These are phyloP conservation scores for Candida tetrigidarum DNA, from an alignment of 1,139 yeast genomes.

Conservation along the genomic window DNA sequence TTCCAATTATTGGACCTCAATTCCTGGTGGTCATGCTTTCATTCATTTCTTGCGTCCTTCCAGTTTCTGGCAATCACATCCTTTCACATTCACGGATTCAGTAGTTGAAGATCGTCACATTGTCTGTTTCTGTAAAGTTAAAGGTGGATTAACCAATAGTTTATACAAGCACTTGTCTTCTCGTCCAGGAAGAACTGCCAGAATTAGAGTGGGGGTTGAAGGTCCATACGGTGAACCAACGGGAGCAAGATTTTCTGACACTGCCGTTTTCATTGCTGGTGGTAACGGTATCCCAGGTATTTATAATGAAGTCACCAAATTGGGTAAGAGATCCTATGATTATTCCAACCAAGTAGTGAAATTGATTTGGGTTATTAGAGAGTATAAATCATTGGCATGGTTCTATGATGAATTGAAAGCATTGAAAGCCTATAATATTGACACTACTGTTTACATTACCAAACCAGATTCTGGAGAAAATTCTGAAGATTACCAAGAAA, in stretches of 20 bases:
- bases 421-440: constrained; percentile 26
- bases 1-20: constrained; percentile 43
- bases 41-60: constrained; percentile 44
- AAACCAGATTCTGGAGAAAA: constrained; percentile 39
- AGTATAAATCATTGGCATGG: constrained; percentile 34
- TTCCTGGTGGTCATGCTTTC: constrained; percentile 58
- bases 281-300: constrained; percentile 52
- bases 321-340: constrained; percentile 19
- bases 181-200: constrained; percentile 30
- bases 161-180: constrained; percentile 33
- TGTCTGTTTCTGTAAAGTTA: constrained; percentile 36
- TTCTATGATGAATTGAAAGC: constrained; percentile 33
- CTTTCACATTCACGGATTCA: constrained; percentile 30
- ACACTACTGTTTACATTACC: constrained; percentile 35
- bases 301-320: constrained; percentile 36
- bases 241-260: constrained; percentile 32
- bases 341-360: constrained; percentile 26
- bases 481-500: constrained; percentile 13
- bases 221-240: constrained; percentile 46
- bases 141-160: constrained; percentile 41
- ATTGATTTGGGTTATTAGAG: constrained; percentile 40
- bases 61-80: constrained; percentile 51
- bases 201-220: constrained; percentile 39
- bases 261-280: constrained; percentile 48
- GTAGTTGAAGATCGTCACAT: constrained; percentile 22